Evolutionary conservation across 306 rosid genomes (phyloP).

Genomic region (Trifolium fragiferum): DNA sequence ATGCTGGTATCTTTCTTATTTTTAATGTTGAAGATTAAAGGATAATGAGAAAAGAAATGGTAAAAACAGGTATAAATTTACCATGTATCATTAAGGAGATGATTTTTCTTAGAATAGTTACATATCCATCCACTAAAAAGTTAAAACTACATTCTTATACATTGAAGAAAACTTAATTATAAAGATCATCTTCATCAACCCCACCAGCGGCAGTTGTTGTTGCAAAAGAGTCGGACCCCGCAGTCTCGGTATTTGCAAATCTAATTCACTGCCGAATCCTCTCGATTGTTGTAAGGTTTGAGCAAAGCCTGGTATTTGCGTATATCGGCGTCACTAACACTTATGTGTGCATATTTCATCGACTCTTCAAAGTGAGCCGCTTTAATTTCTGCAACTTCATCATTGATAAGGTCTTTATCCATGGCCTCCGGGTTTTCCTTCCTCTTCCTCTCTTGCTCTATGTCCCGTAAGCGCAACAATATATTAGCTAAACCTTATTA

Average conservation of each 20-base stretch:
- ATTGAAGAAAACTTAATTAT: slow-evolving; percentile 46
- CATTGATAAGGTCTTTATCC: slow-evolving; percentile 51
- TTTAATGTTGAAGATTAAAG: too few species aligned
- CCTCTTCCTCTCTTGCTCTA: slow-evolving; percentile 56
- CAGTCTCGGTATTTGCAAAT: slow-evolving; percentile 47
- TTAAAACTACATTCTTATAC: too few species aligned
- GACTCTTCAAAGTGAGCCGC: slow-evolving; percentile 66
- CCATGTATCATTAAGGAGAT: too few species aligned
- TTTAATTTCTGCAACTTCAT: slow-evolving; percentile 59
- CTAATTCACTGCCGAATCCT: slow-evolving; percentile 62
- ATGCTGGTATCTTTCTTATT: too few species aligned
- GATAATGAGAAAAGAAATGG: too few species aligned
- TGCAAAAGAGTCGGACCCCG: slow-evolving; percentile 52
- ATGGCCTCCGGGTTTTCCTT: slow-evolving; percentile 60
- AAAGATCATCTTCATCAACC: slow-evolving; percentile 59
- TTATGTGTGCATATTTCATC: slow-evolving; percentile 62
- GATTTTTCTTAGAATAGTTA: too few species aligned
- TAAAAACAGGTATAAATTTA: too few species aligned
- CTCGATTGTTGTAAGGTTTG: slow-evolving; percentile 67
- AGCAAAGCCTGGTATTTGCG: slow-evolving; percentile 69
- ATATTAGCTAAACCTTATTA: slow-evolving; percentile 10
- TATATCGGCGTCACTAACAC: slow-evolving; percentile 65
- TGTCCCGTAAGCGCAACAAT: slow-evolving; percentile 47
- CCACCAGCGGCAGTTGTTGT: slow-evolving; percentile 50
- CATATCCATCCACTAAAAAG: too few species aligned